Conservation (phyloP, 1,139 yeast genomes). For the Scheffersomyces quercinus region DNA sequence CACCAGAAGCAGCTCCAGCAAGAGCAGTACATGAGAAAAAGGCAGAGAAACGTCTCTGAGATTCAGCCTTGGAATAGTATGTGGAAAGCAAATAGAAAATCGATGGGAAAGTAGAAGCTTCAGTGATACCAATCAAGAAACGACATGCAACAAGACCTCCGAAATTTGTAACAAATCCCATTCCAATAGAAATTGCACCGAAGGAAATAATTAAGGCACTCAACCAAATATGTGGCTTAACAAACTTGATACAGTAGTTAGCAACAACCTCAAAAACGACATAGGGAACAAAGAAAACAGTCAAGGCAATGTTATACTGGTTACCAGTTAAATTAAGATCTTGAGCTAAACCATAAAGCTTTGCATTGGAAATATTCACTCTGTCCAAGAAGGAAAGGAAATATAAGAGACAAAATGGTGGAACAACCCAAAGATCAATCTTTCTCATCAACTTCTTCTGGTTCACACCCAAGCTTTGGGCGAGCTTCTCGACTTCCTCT, state of each 20-base stretch:
- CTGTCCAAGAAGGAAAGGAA: slow-evolving; percentile 71
- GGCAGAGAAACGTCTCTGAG: slow-evolving; percentile 67
- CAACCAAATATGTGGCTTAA: slow-evolving; percentile 68
- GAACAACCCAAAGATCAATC: slow-evolving; percentile 64
- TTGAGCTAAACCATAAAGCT: slow-evolving; percentile 59
- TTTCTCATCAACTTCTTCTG: slow-evolving; percentile 58
- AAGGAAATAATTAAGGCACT: slow-evolving; percentile 55
- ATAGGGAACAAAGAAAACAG: slow-evolving; percentile 74
- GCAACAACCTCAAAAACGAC: slow-evolving; percentile 66
- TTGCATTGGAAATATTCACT: slow-evolving; percentile 75
- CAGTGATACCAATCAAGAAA: slow-evolving; percentile 63
- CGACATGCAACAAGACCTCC: slow-evolving; percentile 63
- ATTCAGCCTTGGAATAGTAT: slow-evolving; percentile 58
- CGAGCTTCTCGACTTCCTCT: slow-evolving; percentile 28
- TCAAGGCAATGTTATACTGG: slow-evolving; percentile 63
- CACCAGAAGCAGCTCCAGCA: slow-evolving; percentile 45
- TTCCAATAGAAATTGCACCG: slow-evolving; percentile 64
- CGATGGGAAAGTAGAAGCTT: slow-evolving; percentile 73
- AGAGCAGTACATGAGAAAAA: slow-evolving; percentile 54
- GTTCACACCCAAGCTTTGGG: slow-evolving; percentile 34
- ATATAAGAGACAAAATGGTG: slow-evolving; percentile 68
- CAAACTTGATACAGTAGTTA: slow-evolving; percentile 58
- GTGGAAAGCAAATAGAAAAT: slow-evolving; percentile 66
- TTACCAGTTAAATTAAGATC: slow-evolving; percentile 55
- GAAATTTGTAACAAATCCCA: slow-evolving; percentile 62